A percentile compares a stretch with the other conserved stretches of the same genome.
These are phyloP conservation scores for Penicillium simplicissimum DNA, from an alignment of 495 filamentous ascomycete genomes.

Conservation along the genomic window DNA sequence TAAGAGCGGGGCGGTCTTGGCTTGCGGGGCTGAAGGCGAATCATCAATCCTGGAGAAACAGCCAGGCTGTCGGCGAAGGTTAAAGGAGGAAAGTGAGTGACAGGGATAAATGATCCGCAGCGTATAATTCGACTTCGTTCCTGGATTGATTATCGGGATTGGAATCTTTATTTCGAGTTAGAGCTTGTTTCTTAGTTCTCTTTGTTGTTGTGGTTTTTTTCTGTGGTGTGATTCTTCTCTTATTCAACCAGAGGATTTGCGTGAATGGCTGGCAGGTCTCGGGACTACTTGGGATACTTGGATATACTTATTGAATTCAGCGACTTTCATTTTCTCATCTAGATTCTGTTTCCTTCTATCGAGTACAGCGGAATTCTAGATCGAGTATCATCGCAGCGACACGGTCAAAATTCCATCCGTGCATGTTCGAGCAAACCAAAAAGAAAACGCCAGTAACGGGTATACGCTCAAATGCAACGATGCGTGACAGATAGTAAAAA, in stretches of 20 bases:
- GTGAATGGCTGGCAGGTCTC: too few relatives aligned
- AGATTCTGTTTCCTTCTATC: background rate
- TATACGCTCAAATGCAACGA: constrained; percentile 41
- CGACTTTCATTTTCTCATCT: constrained; percentile 1
- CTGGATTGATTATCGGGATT: too few relatives aligned
- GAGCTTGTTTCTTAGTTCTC: too few relatives aligned
- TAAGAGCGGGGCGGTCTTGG: constrained; percentile 26
- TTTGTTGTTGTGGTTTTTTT: too few relatives aligned
- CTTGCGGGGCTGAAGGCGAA: constrained; percentile 13
- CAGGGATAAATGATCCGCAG: too few relatives aligned
- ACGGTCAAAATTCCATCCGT: background rate
- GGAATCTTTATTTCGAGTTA: too few relatives aligned
- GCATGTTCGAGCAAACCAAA: background rate
- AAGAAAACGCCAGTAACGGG: constrained; percentile 26
- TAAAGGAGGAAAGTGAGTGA: too few relatives aligned
- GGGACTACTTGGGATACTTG: background rate
- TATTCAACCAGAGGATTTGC: too few relatives aligned
- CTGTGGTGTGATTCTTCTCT: too few relatives aligned
- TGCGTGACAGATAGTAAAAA: constrained; percentile 15
- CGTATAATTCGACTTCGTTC: too few relatives aligned
- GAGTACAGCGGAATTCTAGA: background rate
- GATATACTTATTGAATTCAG: background rate
- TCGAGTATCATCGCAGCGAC: background rate
- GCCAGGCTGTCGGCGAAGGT: too few relatives aligned
- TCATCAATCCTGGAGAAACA: background rate